Evolutionary conservation across 371 early-diverging fungal genomes (phyloP).

Genomic region (Funneliformis caledonium): DNA sequence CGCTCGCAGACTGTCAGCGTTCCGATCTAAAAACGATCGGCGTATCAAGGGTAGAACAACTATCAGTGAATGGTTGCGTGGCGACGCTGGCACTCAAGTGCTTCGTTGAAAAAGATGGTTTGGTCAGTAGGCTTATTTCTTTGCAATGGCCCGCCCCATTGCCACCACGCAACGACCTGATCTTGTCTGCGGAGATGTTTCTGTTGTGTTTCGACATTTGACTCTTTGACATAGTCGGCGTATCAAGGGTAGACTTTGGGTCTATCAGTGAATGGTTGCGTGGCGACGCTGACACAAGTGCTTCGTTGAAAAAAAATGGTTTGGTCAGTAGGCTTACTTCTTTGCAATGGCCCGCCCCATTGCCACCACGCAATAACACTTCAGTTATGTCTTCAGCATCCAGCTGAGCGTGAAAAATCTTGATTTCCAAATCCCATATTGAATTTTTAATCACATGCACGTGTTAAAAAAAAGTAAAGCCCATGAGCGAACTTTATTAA

Average conservation of each 20-base stretch:
- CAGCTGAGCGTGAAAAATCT: too few species aligned
- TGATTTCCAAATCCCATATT: too few species aligned
- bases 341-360: too few species aligned
- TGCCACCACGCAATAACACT: too few species aligned
- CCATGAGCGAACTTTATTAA: too few species aligned
- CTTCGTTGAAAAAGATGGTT: slow-evolving; percentile 27
- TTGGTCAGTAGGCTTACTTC: slow-evolving; percentile 8
- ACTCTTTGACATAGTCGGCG: background rate
- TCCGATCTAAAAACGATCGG: slow-evolving; percentile 19
- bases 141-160: slow-evolving; percentile 10
- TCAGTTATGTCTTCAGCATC: too few species aligned
- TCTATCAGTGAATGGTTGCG: background rate
- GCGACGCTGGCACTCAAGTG: slow-evolving; percentile 27
- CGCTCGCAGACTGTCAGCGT: slow-evolving; percentile 15
- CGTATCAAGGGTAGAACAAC: slow-evolving; percentile 7
- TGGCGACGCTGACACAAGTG: slow-evolving; percentile 9
- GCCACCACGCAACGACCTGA: slow-evolving; percentile 31
- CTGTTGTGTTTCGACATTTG: background rate
- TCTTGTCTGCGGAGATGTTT: slow-evolving; percentile 15
- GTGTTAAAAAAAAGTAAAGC: too few species aligned
- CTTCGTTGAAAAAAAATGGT: slow-evolving; percentile 14
- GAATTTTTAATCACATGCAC: too few species aligned
- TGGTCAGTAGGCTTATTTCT: background rate
- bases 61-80: slow-evolving; percentile 5
- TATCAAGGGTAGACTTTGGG: background rate